Conservation (phyloP, 208 protist genomes). For the Vickermania ingenoplastis region DNA sequence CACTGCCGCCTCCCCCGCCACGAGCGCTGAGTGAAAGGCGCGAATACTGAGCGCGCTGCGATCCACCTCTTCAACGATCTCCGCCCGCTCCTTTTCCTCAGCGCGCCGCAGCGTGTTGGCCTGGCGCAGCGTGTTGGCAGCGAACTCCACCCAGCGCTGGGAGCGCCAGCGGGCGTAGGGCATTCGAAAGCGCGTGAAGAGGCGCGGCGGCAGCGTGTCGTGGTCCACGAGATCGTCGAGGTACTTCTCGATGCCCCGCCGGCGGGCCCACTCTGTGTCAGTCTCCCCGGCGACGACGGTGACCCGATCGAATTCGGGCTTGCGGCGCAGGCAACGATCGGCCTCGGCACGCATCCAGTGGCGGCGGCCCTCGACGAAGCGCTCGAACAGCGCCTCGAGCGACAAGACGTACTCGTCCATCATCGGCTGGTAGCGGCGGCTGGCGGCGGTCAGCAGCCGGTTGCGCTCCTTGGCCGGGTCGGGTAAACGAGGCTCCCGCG, state of each 20-base stretch:
- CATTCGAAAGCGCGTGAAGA: not conserved
- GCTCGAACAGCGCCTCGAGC: slow-evolving; percentile 3
- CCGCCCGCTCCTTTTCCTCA: not conserved
- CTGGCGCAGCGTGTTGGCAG: not conserved
- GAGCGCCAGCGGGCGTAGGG: not conserved
- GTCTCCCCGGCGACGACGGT: not conserved
- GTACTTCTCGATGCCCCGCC: not conserved
- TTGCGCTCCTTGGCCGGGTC: slow-evolving; percentile 4
- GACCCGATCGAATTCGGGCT: not conserved
- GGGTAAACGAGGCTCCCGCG: not conserved
- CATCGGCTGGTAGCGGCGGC: slow-evolving; percentile 17
- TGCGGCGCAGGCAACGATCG: not conserved
- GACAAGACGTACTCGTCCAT: slow-evolving; percentile 28
- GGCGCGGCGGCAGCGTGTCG: not conserved
- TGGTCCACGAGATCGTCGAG: not conserved
- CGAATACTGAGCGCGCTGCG: not conserved
- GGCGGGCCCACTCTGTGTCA: not conserved
- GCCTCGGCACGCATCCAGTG: not conserved
- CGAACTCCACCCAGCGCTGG: not conserved
- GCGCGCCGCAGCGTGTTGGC: not conserved
- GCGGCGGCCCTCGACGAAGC: slow-evolving; percentile 1
- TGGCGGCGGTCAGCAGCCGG: slow-evolving; percentile 17
- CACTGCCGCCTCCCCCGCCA: not conserved
- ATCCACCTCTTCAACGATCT: not conserved
- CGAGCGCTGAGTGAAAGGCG: not conserved